Evolutionary conservation across 768 basidiomycete species (phyloP), one percentile per base, ranked within the genome.

Genomic region (Tricholoma matsutake): DNA sequence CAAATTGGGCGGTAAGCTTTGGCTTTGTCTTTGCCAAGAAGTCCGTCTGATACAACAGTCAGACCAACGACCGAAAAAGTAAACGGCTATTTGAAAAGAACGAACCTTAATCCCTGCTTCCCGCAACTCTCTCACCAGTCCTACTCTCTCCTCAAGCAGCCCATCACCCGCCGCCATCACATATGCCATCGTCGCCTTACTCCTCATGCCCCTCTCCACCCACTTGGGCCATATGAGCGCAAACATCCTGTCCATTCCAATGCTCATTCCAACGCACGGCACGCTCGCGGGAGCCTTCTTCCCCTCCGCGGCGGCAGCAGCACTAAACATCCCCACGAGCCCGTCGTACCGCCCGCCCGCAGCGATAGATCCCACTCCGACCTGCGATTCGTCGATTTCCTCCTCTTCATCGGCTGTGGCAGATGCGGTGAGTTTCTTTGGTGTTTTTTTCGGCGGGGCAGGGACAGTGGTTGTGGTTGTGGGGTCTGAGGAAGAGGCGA

Each of bases 311-410:
- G 92, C 83, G 0, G 94, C 90, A 0, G 90, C 89, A 0, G 87
- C 79, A n/a, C 85, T 81, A 79, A 99, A 97, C 79, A 94, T 85
- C 31, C 92, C 89, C 0, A 99, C 96, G 22, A 99, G 89, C 57
- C 88, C 87, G 78, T 98, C 97, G 75, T 99, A 99, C 34, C 97
- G 83, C 8, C 97, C 97, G 10, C 97, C 97, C 1, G 92, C 97
- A n/a, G 96, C 97, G 72, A 99, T 96, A 13, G 95, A 97, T n/a
- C 97, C 97, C 2, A 98, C 94, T 18, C 97, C 97, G 39, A 98
- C 87, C 65, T 88, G 84, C 1, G 92, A 90, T 71, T 98, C 96
- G 73, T 98, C 96, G 37, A 94, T 77, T 66, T 96, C 96, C 57
- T 93, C 88, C 34, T 92, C 88, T 16, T 86, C 88, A 14, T 71